A percentile compares a stretch with the other conserved stretches of the same genome.
Evolutionary conservation across 164 flowering plant species (phyloP).

Genomic region (Taxillus chinensis): DNA sequence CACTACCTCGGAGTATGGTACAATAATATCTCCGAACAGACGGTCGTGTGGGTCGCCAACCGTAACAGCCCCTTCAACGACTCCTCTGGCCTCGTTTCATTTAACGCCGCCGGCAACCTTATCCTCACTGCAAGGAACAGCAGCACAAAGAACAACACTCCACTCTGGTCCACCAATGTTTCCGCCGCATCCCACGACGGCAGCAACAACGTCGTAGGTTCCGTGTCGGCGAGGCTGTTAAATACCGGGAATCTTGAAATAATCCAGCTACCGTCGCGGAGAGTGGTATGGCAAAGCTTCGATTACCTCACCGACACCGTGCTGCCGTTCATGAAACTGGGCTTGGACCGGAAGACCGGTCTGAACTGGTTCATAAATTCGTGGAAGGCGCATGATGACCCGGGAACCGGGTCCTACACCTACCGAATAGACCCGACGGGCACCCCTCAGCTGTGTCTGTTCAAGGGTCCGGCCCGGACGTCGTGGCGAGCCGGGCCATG

Average conservation of each 20-base stretch:
- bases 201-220: neutral
- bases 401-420: slow-evolving; percentile 25
- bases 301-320: slow-evolving; percentile 30
- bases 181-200: neutral
- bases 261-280: neutral
- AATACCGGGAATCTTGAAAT: slow-evolving; percentile 36
- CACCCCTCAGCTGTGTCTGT: slow-evolving; percentile 22
- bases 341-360: slow-evolving; percentile 21
- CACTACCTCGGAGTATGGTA: slow-evolving; percentile 39
- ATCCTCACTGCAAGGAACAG: slow-evolving; percentile 1
- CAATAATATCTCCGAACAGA: slow-evolving; percentile 10
- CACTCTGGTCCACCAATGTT: slow-evolving; percentile 33
- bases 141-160: neutral
- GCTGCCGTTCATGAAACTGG: slow-evolving; percentile 31
- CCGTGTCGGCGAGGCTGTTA: slow-evolving; percentile 15
- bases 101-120: slow-evolving; percentile 16
- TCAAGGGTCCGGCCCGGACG: slow-evolving; percentile 2
- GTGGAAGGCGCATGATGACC: slow-evolving; percentile 32
- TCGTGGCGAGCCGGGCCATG: slow-evolving; percentile 26
- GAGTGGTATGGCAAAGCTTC: slow-evolving; percentile 39
- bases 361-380: slow-evolving; percentile 26
- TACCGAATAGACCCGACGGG: slow-evolving; percentile 16
- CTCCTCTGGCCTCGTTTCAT: slow-evolving; percentile 16
- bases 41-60: slow-evolving; percentile 45
- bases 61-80: slow-evolving; percentile 27